Conservation (phyloP, 2,329 filamentous ascomycete genomes). For the Claviceps pazoutovae region DNA sequence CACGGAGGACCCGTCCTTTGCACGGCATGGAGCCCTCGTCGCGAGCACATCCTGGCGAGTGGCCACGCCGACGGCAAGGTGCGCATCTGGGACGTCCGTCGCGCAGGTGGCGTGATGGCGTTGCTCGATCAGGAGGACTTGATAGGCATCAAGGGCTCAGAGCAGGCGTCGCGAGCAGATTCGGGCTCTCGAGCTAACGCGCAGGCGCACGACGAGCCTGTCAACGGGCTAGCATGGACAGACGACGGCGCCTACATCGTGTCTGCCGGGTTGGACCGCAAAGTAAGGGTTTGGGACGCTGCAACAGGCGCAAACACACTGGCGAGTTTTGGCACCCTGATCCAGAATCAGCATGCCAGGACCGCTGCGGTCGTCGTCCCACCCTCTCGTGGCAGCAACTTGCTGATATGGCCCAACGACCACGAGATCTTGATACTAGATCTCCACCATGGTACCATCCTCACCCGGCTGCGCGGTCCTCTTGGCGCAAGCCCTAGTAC, state of each 20-base stretch:
- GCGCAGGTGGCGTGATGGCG: constrained; percentile 61
- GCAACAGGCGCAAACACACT: constrained; percentile 72
- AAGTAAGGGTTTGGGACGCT: constrained; percentile 78
- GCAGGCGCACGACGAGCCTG: constrained; percentile 64
- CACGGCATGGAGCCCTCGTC: constrained; percentile 67
- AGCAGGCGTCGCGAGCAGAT: constrained; percentile 14
- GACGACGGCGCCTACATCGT: constrained; percentile 65
- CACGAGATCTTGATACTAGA: constrained; percentile 69
- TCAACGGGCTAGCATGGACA: constrained; percentile 78
- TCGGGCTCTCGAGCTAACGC: constrained; percentile 34
- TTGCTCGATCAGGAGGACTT: constrained; percentile 75
- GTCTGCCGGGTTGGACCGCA: constrained; percentile 69
- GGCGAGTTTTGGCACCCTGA: constrained; percentile 69
- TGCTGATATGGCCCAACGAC: constrained; percentile 71
- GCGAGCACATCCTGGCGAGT: constrained; percentile 68
- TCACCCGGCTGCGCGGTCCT: constrained; percentile 57
- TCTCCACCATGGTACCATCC: constrained; percentile 58
- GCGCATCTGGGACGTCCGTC: constrained; percentile 76
- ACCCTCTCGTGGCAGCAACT: constrained; percentile 46
- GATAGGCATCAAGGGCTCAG: constrained; percentile 39
- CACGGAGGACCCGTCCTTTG: constrained; percentile 55
- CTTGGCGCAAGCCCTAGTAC: constrained; percentile 33
- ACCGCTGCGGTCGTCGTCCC: constrained; percentile 48
- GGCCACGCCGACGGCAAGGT: constrained; percentile 75
- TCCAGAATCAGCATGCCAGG: constrained; percentile 58